These are phyloP conservation scores for Climacium dendroides DNA, from an alignment of 225 moss, liverwort and hornwort genomes.

Conservation along the genomic window DNA sequence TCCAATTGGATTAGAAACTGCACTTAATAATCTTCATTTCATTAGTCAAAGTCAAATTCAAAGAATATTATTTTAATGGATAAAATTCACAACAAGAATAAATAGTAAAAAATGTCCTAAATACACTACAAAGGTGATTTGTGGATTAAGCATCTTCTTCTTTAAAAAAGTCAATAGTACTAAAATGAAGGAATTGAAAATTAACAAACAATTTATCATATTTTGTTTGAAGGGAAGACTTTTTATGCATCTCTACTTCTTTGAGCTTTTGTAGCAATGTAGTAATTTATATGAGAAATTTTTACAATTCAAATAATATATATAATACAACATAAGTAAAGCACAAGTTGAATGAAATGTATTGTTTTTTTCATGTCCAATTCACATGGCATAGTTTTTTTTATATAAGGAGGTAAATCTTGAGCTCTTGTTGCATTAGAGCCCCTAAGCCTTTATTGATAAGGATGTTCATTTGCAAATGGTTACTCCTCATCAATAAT, in stretches of 20 bases:
- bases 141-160: not conserved
- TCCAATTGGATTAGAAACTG: accelerated
- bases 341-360: not conserved
- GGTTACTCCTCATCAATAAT: not conserved
- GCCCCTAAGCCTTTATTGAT: not conserved
- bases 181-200: not conserved
- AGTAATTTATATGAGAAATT: not conserved
- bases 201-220: not conserved
- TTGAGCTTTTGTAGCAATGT: not conserved
- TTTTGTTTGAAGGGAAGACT: not conserved
- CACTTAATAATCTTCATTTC: not conserved
- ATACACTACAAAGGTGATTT: not conserved
- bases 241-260: not conserved
- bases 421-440: not conserved
- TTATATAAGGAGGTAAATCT: accelerated
- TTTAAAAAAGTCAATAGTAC: not conserved
- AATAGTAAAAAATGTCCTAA: not conserved
- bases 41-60: accelerated
- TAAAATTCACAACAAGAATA: not conserved
- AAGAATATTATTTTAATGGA: not conserved
- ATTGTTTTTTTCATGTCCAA: not conserved
- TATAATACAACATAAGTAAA: accelerated
- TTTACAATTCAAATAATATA: not conserved
- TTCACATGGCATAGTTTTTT: not conserved
- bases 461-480: not conserved